phyloP scores from a whole-genome alignment of 345 rosid genomes.

The Passiflora organensis region DNA sequence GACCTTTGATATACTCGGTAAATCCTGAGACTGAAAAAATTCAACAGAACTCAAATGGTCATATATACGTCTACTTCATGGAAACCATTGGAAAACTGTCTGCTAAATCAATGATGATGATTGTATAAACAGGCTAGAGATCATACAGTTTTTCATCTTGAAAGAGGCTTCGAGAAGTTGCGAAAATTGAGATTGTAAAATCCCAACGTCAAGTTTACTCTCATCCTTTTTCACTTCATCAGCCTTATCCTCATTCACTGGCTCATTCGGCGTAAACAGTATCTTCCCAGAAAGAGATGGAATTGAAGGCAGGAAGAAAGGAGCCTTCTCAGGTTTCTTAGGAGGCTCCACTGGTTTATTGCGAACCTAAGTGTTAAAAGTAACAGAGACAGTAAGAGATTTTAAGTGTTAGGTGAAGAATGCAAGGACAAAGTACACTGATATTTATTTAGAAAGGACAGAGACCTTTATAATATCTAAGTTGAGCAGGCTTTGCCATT shows the following conservation, averaged over 20 bases:
- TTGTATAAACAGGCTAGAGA: conserved; percentile 1
- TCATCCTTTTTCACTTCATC: conserved; percentile 27
- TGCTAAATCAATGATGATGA: neutral
- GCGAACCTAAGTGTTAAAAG: conserved; percentile 42
- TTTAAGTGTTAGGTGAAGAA: neutral
- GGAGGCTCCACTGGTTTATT: conserved; percentile 95
- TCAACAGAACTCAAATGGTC: conserved; percentile 11
- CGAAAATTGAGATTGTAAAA: conserved; percentile 41
- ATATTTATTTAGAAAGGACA: neutral
- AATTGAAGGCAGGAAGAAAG: conserved; percentile 83
- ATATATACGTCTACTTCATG: too few relatives aligned
- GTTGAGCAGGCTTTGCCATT: conserved; percentile 95
- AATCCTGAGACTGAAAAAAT: conserved; percentile 57
- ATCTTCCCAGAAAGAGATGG: conserved; percentile 90
- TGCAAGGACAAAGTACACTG: neutral
- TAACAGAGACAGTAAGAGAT: neutral
- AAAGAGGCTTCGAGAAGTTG: conserved; percentile 55
- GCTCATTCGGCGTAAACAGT: conserved; percentile 56
- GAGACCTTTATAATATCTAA: conserved; percentile 88
- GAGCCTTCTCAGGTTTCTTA: conserved; percentile 81
- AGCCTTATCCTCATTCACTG: conserved; percentile 29
- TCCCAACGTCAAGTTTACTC: conserved; percentile 32
- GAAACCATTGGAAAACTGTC: neutral
- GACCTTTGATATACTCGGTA: conserved; percentile 72
- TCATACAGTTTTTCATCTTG: conserved; percentile 58